Evolutionary conservation across 148 eudicot species (phyloP), one percentile per base, ranked within the genome.

Genomic region (Fagopyrum homotropicum): DNA sequence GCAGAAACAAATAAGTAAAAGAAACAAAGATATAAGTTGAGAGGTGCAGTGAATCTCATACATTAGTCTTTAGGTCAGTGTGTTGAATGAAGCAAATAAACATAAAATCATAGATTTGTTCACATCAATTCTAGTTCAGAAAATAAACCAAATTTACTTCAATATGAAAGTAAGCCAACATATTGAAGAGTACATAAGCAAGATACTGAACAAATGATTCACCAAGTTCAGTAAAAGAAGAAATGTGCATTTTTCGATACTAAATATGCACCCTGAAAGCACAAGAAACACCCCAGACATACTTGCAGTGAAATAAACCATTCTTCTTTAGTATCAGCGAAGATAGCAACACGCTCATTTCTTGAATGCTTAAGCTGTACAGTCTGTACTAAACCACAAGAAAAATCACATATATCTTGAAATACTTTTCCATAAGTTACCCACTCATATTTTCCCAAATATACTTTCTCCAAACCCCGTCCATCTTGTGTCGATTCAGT

Each of bases 281-380:
- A 30, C 35, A 30, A n/a, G 44, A 55, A 3, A 22, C 14, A 72
- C 12, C 45, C 45, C 55, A 72, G 44, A 77, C 51, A 64, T 69
- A 94, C 98, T 93, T 94, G 98, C 83, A 94, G 73, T 0, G 98
- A 91, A 73, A 94, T 87, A 80, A 88, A 88, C 97, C 98, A 94
- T 81, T 94, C 97, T 82, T 84, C 90, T 50, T 91, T 82, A 54
- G 98, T 94, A 80, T 94, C 98, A 73, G 97, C 97, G 87, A 94
- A 94, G 48, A 94, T 94, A 44, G 98, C 96, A 61, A 81, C 98
- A 78, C 98, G 89, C 77, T 93, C 91, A 76, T 77, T 88, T 69
- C 80, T 88, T 19, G 83, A 79, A 85, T 94, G 97, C 76, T 97
- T 97, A 56, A 91, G 86, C n/a, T n/a, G n/a, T n/a, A n/a, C n/a